Conservation (phyloP, 2,329 filamentous ascomycete species). For the Venturia nashicola region DNA sequence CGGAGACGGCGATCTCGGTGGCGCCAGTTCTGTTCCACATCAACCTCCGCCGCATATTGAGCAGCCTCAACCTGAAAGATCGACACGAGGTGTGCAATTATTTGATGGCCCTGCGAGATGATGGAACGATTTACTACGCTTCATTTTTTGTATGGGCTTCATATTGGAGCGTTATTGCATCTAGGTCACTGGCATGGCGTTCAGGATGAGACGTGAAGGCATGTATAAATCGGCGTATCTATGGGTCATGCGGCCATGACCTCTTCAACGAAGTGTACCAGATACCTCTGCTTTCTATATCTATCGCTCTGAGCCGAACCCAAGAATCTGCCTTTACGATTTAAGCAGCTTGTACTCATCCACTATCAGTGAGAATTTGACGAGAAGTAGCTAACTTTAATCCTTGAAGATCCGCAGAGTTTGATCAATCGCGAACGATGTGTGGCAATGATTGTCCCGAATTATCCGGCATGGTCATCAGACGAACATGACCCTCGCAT, state of each 20-base stretch:
- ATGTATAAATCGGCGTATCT: not conserved
- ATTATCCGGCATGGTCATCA: too few species aligned
- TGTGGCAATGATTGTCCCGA: too few species aligned
- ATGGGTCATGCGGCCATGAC: not conserved
- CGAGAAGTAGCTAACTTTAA: too few species aligned
- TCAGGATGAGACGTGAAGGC: not conserved
- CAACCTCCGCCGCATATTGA: constrained; percentile 1
- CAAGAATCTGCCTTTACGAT: not conserved
- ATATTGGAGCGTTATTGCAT: not conserved
- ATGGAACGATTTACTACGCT: not conserved
- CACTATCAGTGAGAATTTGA: too few species aligned
- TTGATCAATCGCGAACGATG: too few species aligned
- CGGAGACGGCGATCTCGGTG: not conserved
- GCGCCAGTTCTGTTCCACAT: not conserved
- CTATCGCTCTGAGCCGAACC: not conserved
- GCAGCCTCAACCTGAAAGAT: not conserved
- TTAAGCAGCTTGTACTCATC: not conserved
- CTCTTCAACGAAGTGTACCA: not conserved
- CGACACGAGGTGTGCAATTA: constrained; percentile 1
- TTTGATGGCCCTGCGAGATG: not conserved
- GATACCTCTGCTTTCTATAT: not conserved
- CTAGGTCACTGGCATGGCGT: not conserved
- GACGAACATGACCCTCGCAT: too few species aligned
- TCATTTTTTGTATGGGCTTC: not conserved
- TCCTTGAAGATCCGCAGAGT: too few species aligned